Base-by-base conservation (phyloP, 1,284 basidiomycete genomes). In the Cerrena zonata region DNA sequence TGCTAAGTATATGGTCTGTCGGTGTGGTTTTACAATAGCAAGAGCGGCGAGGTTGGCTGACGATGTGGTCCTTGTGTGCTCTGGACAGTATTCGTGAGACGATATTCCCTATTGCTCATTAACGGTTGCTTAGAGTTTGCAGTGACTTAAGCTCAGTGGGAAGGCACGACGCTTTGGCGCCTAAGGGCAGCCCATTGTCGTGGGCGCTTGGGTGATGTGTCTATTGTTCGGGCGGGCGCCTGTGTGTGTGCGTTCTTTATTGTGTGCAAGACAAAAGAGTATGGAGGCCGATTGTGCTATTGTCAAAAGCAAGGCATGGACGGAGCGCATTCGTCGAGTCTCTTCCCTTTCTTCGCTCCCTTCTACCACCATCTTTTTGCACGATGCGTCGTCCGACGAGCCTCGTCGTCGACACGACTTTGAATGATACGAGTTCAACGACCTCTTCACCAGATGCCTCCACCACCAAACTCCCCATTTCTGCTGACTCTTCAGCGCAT, bases 371-470 rank as follows among this genome's bases (percentile, higher is more conserved):
- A 40, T 39, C 40, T 36, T 43, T 43, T 43, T 12, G 25, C 53
- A 56, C 54, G 55, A 63, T 70, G 69, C 66, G 67, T 58, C 64
- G 65, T 61, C 61, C 66, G 53, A 56, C 64, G 59, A 58, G 61
- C 60, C 59, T 66, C 61, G 59, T 60, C 56, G 63, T 69, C 59
- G 65, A 68, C 61, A 63, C 63, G 57, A 56, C 44, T 12, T 27
- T 45, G 19, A 27, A 26, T n/a, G 30, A 22, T 26, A 45, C 44
- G 44, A 23, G 25, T 18, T 45, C 44, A 13, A 25, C 30, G 22
- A 55, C 49, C 52, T 60, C 62, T 51, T 61, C 64, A 36, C 61
- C 63, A 40, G 49, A 64, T 47, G 53, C 57, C 45, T 63, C 64
- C 43, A 59, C 60, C 22, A 49, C 55, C 52, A 55, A 64, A 52